Base-by-base conservation (phyloP, 2,329 filamentous ascomycete species). In the Diaporthe citri region DNA sequence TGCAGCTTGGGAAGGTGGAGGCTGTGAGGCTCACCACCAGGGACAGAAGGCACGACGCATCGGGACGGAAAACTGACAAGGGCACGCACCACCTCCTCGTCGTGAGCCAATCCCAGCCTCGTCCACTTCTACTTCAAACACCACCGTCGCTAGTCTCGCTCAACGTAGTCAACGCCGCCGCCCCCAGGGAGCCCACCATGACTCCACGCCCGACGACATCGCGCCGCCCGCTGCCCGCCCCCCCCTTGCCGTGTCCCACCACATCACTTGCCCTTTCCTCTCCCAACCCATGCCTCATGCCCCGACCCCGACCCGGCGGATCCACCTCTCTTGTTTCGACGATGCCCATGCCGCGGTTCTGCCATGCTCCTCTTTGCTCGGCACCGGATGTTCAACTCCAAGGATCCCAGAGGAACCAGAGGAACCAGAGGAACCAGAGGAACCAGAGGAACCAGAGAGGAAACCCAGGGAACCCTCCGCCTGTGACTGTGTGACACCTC, bases 301-400 rank as follows among this genome's bases (percentile, higher is more conserved):
- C 64, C 46, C 48, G 34, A 69, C 64, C 64, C 64, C 64, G 64
- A 69, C 46, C 64, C n/a, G 64, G 64, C 64, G 48, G 64, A 51
- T 55, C 64, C 64, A 69, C 64, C 46, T 69, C 64, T 69, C 48
- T 69, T 69, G 64, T 69, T 69, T 69, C 64, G 64, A 69, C 64
- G 64, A 55, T 31, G 64, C 64, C 64, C 64, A 69, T 69, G 48
- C 64, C 64, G 64, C 64, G 34, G 34, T 69, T 69, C 64, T 69
- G 48, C 64, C 64, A 69, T 69, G 48, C 34, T 69, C 64, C 64
- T 69, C 48, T 41, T 39, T 51, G 64, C 64, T 69, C 64, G 64
- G 64, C 64, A 69, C 64, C 64, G 64, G 64, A 55, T 69, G 48
- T n/a, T 39, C 64, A 55, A 28, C 55, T 39, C 41, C 72, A 51